Conservation (phyloP, 768 basidiomycete genomes). For the Clitopilus passeckerianus region DNA sequence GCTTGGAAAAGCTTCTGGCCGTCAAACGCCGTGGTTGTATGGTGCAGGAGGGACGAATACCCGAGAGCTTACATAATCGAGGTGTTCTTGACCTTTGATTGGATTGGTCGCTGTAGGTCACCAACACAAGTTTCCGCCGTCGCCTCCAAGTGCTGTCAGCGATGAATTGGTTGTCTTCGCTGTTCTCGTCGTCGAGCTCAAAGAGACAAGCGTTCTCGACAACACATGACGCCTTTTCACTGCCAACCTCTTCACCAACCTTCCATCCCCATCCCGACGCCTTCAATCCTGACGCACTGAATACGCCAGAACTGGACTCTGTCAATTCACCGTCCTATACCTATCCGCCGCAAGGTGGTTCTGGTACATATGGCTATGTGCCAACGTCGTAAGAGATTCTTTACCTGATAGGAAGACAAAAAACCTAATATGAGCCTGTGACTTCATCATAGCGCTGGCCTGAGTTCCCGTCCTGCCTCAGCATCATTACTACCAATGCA, state of each 20-base stretch:
- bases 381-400: conserved; percentile 45
- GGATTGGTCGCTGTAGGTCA: neutral
- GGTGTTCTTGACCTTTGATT: conserved; percentile 1
- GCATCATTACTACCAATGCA: conserved; percentile 67
- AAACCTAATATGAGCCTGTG: neutral
- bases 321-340: conserved; percentile 56
- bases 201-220: conserved; percentile 67
- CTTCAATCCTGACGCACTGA: conserved; percentile 50
- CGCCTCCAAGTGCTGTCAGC: conserved; percentile 1
- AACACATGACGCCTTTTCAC: conserved; percentile 85
- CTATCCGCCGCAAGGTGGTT: conserved; percentile 64
- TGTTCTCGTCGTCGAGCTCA: conserved; percentile 50
- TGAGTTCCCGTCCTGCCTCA: conserved; percentile 40
- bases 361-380: conserved; percentile 53
- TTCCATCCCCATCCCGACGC: conserved; percentile 50
- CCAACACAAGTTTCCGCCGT: neutral
- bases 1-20: neutral
- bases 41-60: neutral
- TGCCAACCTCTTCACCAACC: conserved; percentile 69
- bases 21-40: neutral
- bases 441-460: conserved; percentile 25
- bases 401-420: neutral
- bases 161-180: conserved; percentile 73
- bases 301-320: conserved; percentile 42
- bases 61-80: neutral